These are phyloP conservation scores for Penicillium corylophilum DNA, from an alignment of 2,329 filamentous ascomycete species.

Conservation along the genomic window DNA sequence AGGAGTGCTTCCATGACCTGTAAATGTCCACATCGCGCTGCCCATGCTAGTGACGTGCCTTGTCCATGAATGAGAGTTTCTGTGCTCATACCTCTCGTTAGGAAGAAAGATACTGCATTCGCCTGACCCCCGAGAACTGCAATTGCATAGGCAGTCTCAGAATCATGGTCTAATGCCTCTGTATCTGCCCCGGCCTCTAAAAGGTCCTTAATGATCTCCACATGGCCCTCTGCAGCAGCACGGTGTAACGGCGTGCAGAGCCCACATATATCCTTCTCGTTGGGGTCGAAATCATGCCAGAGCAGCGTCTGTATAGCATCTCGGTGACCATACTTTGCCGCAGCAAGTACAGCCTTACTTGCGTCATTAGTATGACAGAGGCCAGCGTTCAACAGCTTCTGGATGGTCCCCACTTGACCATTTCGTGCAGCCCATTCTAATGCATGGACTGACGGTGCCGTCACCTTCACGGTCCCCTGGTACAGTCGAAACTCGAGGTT, in stretches of 20 bases:
- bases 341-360: neutral
- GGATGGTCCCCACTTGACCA: neutral
- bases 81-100: neutral
- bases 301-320: neutral
- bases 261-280: neutral
- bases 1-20: slow-evolving; percentile 26
- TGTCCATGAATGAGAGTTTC: neutral
- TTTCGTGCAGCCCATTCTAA: neutral
- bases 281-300: neutral
- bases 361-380: neutral
- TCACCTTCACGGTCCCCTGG: neutral
- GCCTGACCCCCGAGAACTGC: neutral
- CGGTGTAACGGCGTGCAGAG: neutral
- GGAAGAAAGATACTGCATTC: neutral
- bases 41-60: slow-evolving; percentile 1
- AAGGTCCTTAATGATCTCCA: neutral
- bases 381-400: slow-evolving; percentile 7
- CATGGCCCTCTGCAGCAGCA: neutral
- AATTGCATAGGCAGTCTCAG: neutral
- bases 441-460: neutral
- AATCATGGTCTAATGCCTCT: neutral
- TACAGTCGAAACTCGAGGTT: slow-evolving; percentile 4
- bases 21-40: neutral
- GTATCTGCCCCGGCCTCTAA: slow-evolving; percentile 5
- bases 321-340: neutral